A percentile compares a stretch with the other conserved stretches of the same genome.
These are phyloP conservation scores for Sporopachydermia quercuum DNA, from an alignment of 805 yeast species.

Conservation along the genomic window DNA sequence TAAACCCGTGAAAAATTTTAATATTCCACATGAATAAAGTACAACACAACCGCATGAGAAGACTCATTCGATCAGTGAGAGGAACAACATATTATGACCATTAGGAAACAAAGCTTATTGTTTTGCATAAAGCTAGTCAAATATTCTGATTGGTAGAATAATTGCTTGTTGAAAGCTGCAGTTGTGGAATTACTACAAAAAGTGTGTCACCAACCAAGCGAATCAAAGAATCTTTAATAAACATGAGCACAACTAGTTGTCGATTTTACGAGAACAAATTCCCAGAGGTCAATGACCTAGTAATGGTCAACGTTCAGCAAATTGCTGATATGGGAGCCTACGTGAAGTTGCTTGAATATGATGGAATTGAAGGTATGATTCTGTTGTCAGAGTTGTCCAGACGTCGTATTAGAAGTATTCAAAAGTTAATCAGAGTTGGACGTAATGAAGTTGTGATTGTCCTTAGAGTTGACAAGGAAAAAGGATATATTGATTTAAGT, in stretches of 20 bases:
- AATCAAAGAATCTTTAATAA: too few relatives aligned
- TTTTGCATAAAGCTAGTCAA: too few relatives aligned
- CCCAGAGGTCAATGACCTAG: constrained; percentile 98
- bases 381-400: constrained; percentile 89
- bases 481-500: constrained; percentile 94
- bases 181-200: too few relatives aligned
- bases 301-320: constrained; percentile 95
- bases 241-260: constrained; percentile 78
- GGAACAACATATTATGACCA: too few relatives aligned
- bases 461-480: constrained; percentile 94
- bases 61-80: too few relatives aligned
- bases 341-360: constrained; percentile 85
- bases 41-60: too few relatives aligned
- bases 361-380: constrained; percentile 98
- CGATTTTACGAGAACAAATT: constrained; percentile 96
- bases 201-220: too few relatives aligned
- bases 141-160: too few relatives aligned
- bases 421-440: constrained; percentile 94
- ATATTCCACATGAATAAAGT: too few relatives aligned
- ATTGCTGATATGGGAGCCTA: constrained; percentile 99
- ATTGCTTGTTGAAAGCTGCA: too few relatives aligned
- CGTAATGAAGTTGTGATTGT: constrained; percentile 97
- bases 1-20: too few relatives aligned
- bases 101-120: too few relatives aligned
- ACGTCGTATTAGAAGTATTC: constrained; percentile 97